Evolutionary conservation across 2,329 filamentous ascomycete genomes (phyloP).

Genomic region (Botryotinia narcissicola): DNA sequence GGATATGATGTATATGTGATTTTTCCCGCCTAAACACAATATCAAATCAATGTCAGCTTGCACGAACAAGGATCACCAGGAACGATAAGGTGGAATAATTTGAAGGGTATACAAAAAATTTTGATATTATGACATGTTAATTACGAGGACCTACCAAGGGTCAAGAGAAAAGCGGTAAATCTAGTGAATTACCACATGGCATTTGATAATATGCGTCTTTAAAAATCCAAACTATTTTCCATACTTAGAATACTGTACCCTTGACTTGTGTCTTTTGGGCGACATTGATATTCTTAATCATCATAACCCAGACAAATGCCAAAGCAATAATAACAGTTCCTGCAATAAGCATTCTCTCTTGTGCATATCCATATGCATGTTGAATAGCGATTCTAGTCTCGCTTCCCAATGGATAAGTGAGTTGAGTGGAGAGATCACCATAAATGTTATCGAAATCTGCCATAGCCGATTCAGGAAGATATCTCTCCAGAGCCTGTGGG

Average conservation of each 20-base stretch:
- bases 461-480: constrained; percentile 47
- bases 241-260: constrained; percentile 38
- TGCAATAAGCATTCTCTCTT: constrained; percentile 51
- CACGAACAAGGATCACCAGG: not conserved
- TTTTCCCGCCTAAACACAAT: not conserved
- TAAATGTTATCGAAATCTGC: constrained; percentile 50
- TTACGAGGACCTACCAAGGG: constrained; percentile 7
- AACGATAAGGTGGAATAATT: not conserved
- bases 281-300: constrained; percentile 49
- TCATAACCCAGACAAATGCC: constrained; percentile 41
- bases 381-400: constrained; percentile 50
- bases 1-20: not conserved
- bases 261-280: constrained; percentile 46
- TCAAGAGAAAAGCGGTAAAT: constrained; percentile 2
- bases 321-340: constrained; percentile 48
- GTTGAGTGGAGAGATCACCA: constrained; percentile 50
- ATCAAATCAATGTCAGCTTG: not conserved
- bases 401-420: constrained; percentile 50
- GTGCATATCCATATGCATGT: constrained; percentile 53
- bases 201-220: not conserved
- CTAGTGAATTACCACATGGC: not conserved
- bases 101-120: constrained; percentile 9
- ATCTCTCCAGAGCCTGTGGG: constrained; percentile 48
- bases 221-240: not conserved
- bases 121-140: constrained; percentile 8